Percentiles rank a stretch among this genome's conserved stretches.
These are phyloP conservation scores for Spergularia bocconei DNA, from an alignment of 148 eudicot species.

Conservation along the genomic window DNA sequence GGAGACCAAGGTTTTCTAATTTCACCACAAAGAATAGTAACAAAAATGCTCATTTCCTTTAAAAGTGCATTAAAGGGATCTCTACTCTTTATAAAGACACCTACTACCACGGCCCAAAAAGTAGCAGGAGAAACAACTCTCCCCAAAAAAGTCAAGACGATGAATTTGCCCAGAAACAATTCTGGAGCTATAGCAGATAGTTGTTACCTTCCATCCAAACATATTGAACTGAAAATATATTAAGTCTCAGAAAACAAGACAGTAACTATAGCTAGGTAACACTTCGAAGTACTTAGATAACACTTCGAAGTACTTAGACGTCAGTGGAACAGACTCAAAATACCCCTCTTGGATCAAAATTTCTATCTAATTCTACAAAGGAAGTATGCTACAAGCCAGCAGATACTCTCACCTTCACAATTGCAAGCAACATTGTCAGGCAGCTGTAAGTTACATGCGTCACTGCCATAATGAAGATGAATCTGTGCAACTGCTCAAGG, in stretches of 20 bases:
- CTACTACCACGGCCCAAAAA: no score
- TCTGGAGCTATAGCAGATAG: not conserved
- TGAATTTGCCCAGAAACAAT: not conserved
- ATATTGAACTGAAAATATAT: not conserved
- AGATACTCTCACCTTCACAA: slow-evolving; percentile 65
- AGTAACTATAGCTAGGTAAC: not conserved
- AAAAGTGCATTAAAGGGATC: no score
- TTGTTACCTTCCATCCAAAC: slow-evolving; percentile 1
- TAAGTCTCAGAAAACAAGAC: not conserved
- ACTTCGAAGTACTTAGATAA: not conserved
- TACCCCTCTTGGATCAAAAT: not conserved
- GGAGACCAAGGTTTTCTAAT: no score
- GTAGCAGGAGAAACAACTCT: no score
- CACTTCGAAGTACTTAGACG: not conserved
- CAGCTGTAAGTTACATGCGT: slow-evolving; percentile 98
- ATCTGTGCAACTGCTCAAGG: slow-evolving; percentile 95
- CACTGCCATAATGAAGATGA: slow-evolving; percentile 97
- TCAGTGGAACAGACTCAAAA: not conserved
- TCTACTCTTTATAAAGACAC: no score
- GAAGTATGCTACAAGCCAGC: not conserved
- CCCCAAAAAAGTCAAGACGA: no score
- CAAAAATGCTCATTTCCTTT: no score
- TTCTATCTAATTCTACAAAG: not conserved
- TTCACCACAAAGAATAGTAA: no score
- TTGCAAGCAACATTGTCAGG: slow-evolving; percentile 95